Evolutionary conservation across 169 alveolate species (phyloP).

Genomic region (Plasmodium yoelii): DNA sequence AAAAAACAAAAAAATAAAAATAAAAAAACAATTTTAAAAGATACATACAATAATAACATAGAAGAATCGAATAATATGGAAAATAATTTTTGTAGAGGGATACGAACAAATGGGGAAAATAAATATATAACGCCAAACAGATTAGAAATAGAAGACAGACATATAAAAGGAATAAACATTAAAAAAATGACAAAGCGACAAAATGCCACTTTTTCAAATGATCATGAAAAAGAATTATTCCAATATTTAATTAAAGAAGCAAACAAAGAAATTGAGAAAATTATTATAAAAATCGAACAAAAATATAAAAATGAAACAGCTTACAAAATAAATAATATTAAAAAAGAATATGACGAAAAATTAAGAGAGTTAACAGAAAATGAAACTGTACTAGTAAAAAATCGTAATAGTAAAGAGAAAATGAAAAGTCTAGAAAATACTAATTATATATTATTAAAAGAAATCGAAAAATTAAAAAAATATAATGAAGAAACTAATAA

Average conservation of each 20-base stretch:
- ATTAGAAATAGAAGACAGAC: background rate
- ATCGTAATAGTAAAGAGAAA: constrained; percentile 17
- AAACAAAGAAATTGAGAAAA: constrained; percentile 39
- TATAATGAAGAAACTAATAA: background rate
- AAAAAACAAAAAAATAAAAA: constrained; percentile 1
- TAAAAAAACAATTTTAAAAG: background rate
- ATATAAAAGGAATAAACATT: background rate
- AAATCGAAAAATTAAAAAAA: constrained; percentile 38
- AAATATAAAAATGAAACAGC: constrained; percentile 22
- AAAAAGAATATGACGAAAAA: constrained; percentile 22
- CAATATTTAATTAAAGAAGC: constrained; percentile 47
- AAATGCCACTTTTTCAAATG: constrained; percentile 15
- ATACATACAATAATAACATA: background rate
- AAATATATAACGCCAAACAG: background rate
- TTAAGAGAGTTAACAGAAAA: constrained; percentile 8
- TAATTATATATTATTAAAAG: constrained; percentile 12
- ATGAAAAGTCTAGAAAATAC: constrained; percentile 28
- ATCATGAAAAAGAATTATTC: constrained; percentile 38
- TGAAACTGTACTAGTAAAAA: constrained; percentile 1
- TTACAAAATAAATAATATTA: background rate
- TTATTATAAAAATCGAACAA: constrained; percentile 15
- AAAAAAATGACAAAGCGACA: background rate
- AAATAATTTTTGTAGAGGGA: background rate
- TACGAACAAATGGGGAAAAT: background rate
- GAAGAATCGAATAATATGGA: background rate